Evolutionary conservation across 139 green algal species (phyloP), one percentile per base, ranked within the genome.

Genomic region (Ulvella scutata): DNA sequence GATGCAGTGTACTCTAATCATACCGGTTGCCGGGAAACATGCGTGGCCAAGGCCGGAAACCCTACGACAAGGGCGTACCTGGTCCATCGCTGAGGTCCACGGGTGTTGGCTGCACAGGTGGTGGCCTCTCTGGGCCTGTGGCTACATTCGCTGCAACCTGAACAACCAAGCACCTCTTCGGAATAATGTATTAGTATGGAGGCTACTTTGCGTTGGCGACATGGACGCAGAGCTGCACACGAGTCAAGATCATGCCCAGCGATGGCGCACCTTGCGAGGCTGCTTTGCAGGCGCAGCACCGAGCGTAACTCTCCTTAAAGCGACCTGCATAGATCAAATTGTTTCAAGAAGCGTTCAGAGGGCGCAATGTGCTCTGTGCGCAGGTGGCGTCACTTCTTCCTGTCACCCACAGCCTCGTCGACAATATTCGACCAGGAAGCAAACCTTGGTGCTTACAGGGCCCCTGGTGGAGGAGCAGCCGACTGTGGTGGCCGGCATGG

Each of bases 91-190:
- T 26, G 60, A 72, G 39, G 73, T 80, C 72, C 44, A 62, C 20
- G 73, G 44, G 1, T 79, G 82, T 6, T 75, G 60, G 21, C n/a
- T n/a, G n/a, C n/a, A n/a, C n/a, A n/a, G n/a, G n/a, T n/a, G n/a
- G n/a, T n/a, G 51, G 51, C 31, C 51, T n/a, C 51, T 67, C 51
- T 67, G 82, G 82, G 0, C 82, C 82, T 37, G 82, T 86, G 2
- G 77, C 76, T 13, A 89, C 85, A 76, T 87, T 89, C 77, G 79
- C 84, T 2, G 74, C 74, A 3, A 87, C 80, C 82, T 85, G 76
- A 61, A 40, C 35, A 61, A 33, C 23, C 4, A 3, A 51, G 9
- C 31, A 7, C 31, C 20, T 9, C 2, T 9, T 34, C 13, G 9
- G 31, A 31, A 26, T 31, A 10, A 23, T 67, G 51, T 36, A 67